Base-by-base conservation (phyloP, 2,329 filamentous ascomycete species). In the Nemania abortiva region DNA sequence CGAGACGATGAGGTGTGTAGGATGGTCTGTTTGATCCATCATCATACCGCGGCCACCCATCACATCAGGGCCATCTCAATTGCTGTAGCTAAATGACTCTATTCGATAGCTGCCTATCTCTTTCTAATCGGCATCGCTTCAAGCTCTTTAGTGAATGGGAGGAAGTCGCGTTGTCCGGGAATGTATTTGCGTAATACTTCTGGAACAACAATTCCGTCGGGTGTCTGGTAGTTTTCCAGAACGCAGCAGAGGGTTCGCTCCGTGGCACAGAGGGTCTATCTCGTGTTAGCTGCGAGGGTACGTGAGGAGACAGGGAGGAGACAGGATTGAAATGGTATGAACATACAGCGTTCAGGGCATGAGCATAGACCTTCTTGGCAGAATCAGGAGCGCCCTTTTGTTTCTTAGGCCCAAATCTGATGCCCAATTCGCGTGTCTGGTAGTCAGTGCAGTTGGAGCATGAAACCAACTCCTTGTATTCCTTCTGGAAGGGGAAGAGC, bases 401-500 rank as follows among this genome's bases (percentile, higher is more conserved):
- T 79, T 91, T 92, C 87, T 98, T 98, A 70, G 90, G 87, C 56
- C 96, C 95, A 77, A 91, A 97, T 68, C 96, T 89, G 75, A 99
- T 97, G 81, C 98, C 95, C 13, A 99, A 87, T 74, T 94, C 95
- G 65, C 96, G 89, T 27, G 94, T 94, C 85, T 99, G 96, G 85
- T 98, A 98, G 80, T 98, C 95, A 53, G 94, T 97, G 85, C 96
- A 99, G 84, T 99, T 99, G 70, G 94, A 72, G 68, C 71, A 73
- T 13, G 69, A 73, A 27, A 72, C 96, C 31, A 99, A 89, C 84
- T 98, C 96, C 84, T 98, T 98, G 88, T 98, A 99, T 82, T 98
- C 96, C 76, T 92, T 92, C 81, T 98, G 95, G 86, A 92, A 97
- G 18, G 94, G 94, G 81, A 97, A 97, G 93, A 94, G 97, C 2